These are phyloP conservation scores for Trifolium subterraneum DNA, from an alignment of 306 rosid species.

Conservation along the genomic window DNA sequence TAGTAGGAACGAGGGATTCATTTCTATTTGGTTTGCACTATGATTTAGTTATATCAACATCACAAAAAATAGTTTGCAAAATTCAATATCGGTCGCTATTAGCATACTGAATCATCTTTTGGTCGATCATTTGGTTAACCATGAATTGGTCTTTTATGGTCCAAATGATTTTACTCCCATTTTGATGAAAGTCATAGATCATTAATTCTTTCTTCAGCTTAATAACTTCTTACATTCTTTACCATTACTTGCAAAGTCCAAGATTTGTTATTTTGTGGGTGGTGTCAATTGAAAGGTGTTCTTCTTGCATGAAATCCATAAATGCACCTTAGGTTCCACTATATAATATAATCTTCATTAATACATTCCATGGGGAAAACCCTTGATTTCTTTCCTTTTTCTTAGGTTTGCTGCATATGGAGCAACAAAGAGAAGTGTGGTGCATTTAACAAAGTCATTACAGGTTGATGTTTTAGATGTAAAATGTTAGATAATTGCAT, in stretches of 20 bases:
- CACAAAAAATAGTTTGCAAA: background rate
- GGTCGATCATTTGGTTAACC: conserved; percentile 27
- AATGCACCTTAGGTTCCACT: background rate
- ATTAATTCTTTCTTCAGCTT: conserved; percentile 23
- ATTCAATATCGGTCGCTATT: conserved; percentile 7
- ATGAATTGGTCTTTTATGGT: background rate
- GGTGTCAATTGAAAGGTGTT: conserved; percentile 31
- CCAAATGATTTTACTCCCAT: conserved; percentile 10
- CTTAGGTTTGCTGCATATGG: conserved; percentile 97
- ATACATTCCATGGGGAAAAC: conserved; percentile 14
- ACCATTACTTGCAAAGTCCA: conserved; percentile 22
- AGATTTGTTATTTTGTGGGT: conserved; percentile 12
- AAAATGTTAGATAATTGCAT: background rate
- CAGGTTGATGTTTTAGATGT: conserved; percentile 62
- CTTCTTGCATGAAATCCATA: conserved; percentile 41
- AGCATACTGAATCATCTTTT: conserved; percentile 21
- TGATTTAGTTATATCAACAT: conserved; percentile 28
- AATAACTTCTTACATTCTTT: conserved; percentile 18
- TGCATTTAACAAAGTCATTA: conserved; percentile 92
- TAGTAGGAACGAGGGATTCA: background rate
- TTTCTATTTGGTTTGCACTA: conserved; percentile 26
- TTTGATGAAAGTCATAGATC: conserved; percentile 18
- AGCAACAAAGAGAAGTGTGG: conserved; percentile 97
- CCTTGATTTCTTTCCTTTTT: conserved; percentile 31
- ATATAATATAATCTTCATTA: background rate